Base-by-base conservation (phyloP, 176 grass and related monocot species). In the Paspalum vaginatum region DNA sequence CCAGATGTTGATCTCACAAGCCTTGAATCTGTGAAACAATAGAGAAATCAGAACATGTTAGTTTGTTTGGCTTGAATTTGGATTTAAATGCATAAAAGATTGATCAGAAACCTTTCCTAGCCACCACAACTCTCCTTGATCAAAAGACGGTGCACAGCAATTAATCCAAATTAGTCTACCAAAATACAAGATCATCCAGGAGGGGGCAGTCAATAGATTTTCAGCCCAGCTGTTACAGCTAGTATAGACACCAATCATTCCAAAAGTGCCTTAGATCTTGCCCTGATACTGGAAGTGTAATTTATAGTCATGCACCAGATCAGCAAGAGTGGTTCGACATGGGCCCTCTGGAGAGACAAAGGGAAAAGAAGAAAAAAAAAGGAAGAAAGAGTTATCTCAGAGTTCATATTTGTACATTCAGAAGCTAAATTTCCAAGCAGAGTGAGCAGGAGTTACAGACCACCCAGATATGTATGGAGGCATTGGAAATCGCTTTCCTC, bases 401-500 rank as follows among this genome's bases (percentile, higher is more conserved):
- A 24, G 7, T 26, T 83, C 39, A 73, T 44, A 66, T 66, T 45
- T 63, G 46, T 67, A 76, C 60, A 51, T 74, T 11, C 53, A 75
- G 14, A 38, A 77, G 47, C 63, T 77, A 70, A 64, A 72, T 14
- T 58, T 3, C 32, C 60, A 61, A 67, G 49, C 44, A 76, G 52
- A 21, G 26, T 42, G 1, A 61, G 81, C 39, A 70, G 56, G 22
- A 56, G 81, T 64, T 81, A 93, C 86, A n/a, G 10, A 98, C 96
- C 96, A 79, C 92, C 90, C 70, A 98, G 86, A 83, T 91, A 78
- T 50, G 92, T 95, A 75, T 98, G 96, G 81, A 98, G 96, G 75
- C 89, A 90, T 91, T 93, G 96, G 69, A 98, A 79, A 87, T 98
- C 90, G 69, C 79, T 87, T 91, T 91, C 83, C 65, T 86, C 84